Evolutionary conservation across 441 rosid species (phyloP).

Genomic region (Bocquillonia castaneifolia): DNA sequence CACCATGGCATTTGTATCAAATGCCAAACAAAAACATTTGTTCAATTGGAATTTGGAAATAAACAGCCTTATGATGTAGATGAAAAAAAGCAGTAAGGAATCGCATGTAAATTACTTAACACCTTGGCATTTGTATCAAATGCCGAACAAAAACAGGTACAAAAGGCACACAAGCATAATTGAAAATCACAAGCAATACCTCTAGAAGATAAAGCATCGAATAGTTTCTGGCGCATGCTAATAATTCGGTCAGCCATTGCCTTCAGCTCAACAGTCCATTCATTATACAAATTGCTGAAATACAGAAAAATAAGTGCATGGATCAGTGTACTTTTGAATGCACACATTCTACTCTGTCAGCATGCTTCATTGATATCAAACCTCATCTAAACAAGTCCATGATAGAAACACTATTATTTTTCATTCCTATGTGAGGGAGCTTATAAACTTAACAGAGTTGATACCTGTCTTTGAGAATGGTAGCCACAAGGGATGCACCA

Average conservation of each 20-base stretch:
- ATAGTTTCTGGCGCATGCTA: slow-evolving; percentile 79
- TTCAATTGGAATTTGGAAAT: neutral
- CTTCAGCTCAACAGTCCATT: slow-evolving; percentile 86
- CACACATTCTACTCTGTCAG: neutral
- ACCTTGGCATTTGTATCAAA: neutral
- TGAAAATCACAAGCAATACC: slow-evolving; percentile 25
- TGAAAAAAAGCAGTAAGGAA: neutral
- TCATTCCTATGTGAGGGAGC: neutral
- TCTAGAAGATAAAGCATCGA: slow-evolving; percentile 56
- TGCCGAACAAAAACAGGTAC: neutral
- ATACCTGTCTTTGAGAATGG: slow-evolving; percentile 61
- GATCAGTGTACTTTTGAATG: neutral
- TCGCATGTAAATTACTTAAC: neutral
- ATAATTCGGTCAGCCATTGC: slow-evolving; percentile 92
- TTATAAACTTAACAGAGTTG: neutral
- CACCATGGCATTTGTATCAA: neutral
- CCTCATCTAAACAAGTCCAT: neutral
- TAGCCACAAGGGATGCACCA: slow-evolving; percentile 86
- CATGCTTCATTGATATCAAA: neutral
- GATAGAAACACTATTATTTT: neutral
- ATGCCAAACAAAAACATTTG: neutral
- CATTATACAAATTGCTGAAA: neutral
- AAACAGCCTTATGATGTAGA: neutral
- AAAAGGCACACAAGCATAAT: neutral
- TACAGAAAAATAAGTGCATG: neutral